Base-by-base conservation (phyloP, 495 filamentous ascomycete genomes). In the Lindgomyces ingoldianus region DNA sequence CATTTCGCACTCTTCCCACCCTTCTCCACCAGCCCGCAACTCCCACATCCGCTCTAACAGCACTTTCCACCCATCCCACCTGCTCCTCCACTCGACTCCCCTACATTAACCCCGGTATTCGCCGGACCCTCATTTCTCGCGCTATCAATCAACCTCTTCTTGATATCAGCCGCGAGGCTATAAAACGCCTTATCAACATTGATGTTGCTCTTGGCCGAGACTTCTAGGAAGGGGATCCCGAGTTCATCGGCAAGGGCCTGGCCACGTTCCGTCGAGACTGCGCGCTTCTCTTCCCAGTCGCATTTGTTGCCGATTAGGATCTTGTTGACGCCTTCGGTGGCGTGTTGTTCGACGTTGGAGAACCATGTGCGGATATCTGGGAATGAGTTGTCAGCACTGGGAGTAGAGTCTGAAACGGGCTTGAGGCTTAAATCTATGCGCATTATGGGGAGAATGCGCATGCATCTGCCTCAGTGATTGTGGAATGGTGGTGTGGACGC, bases 251-350 rank as follows among this genome's bases (percentile, higher is more conserved):
- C 94, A 36, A 99, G 84, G 68, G 89, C 85, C 74, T 99, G 93
- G 64, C 94, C 94, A 72, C 89, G 89, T 76, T 98, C 91, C 48
- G 89, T 96, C 25, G 91, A 91, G 19, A 99, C 89, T 18, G 87
- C 90, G 65, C 95, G 85, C 82, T 98, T 99, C 77, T 99, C 94
- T 78, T 98, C 93, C 95, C 95, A 98, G 79, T 99, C 94, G 78
- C 94, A 98, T 79, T 99, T 99, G 83, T 99, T 99, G 70, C 94
- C 94, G 62, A 99, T 96, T 51, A 99, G 87, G 72, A 99, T 98
- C 81, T 98, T 99, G 86, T 98, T 96, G 68, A 99, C 94, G 67
- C 95, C 95, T 79, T 98, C 94, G 62, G 93, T 97, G 50, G 95
- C 94, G 79, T 99, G 95, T 76, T 98, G 93, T 74, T 98, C 94